Evolutionary conservation across 164 flowering plant species (phyloP), one percentile per base, ranked within the genome.

Genomic region (Magnolia kwangsiensis): DNA sequence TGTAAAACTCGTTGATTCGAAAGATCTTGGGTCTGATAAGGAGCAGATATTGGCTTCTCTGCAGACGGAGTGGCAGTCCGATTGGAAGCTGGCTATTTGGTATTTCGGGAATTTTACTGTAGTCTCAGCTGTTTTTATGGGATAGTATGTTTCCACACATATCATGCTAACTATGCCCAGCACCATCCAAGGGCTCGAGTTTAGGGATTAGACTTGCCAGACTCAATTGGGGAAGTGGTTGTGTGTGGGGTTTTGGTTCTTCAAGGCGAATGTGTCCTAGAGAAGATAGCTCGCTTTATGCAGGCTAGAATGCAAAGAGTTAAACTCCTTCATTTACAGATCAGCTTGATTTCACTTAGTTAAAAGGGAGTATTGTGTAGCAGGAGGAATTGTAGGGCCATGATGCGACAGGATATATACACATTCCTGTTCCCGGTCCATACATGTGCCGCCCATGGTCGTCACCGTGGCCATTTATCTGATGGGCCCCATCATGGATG

Each of bases 131-230:
- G 23, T 90, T 68, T 55, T 91, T 51, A 79, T 89, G 72, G 96
- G 89, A 50, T 63, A 92, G 19, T 93, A 91, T 86, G 89, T 90
- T 71, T 76, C 87, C 75, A 78, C 85, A 27, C 99, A 96, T 76
- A 78, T 96, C 50, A 84, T 87, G 84, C 76, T 96, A 21, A 81
- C 89, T 13, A 74, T 73, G 72, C 90, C 98, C 63, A 84, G 87
- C 83, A 77, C 88, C 23, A 81, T 88, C 76, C 97, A 93, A 80
- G 99, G 99, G 70, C 92, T 96, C 76, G 99, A 96, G 84, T 92
- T 96, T 87, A 84, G 63, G 99, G 99, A 67, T 87, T 96, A 55
- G 99, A 96, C 82, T 87, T 96, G 81, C 99, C 99, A 59, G 99
- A 96, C 83, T 93, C 98, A 73, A 81, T 93, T 81, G 99, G 97